Conservation (phyloP, 1,139 yeast species). For the Lodderomyces pseudojiufengensis region DNA sequence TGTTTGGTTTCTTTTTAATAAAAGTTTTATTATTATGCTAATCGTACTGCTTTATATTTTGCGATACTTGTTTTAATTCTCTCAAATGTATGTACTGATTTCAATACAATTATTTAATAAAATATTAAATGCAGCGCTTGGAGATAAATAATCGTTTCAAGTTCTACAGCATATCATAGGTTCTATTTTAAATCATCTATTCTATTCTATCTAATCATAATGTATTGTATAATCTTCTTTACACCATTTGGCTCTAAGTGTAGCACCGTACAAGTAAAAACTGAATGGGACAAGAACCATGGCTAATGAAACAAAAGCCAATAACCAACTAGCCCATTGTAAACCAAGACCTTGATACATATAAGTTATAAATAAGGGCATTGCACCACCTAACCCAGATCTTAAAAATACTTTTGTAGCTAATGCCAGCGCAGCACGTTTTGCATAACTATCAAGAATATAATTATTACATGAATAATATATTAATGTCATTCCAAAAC, state of each 20-base stretch:
- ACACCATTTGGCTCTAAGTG: constrained; percentile 60
- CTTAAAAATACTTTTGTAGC: constrained; percentile 89
- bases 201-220: no score
- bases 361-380: constrained; percentile 84
- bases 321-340: constrained; percentile 79
- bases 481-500: constrained; percentile 87
- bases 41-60: no score
- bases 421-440: constrained; percentile 85
- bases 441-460: constrained; percentile 82
- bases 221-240: constrained; percentile 55
- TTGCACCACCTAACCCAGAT: constrained; percentile 85
- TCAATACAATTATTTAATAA: no score
- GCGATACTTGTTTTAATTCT: no score
- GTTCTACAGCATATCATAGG: no score
- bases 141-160: no score
- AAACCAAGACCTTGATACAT: constrained; percentile 73
- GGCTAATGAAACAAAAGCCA: constrained; percentile 80
- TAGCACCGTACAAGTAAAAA: constrained; percentile 68
- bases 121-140: no score
- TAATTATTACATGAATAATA: constrained; percentile 86
- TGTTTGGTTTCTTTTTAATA: no score
- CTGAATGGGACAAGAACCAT: constrained; percentile 81
- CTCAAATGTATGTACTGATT: no score
- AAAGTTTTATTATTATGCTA: no score
- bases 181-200: no score